A percentile compares a stretch with the other conserved stretches of the same genome.
Evolutionary conservation across 2,329 filamentous ascomycete species (phyloP).

Genomic region (Penicillium sp.): DNA sequence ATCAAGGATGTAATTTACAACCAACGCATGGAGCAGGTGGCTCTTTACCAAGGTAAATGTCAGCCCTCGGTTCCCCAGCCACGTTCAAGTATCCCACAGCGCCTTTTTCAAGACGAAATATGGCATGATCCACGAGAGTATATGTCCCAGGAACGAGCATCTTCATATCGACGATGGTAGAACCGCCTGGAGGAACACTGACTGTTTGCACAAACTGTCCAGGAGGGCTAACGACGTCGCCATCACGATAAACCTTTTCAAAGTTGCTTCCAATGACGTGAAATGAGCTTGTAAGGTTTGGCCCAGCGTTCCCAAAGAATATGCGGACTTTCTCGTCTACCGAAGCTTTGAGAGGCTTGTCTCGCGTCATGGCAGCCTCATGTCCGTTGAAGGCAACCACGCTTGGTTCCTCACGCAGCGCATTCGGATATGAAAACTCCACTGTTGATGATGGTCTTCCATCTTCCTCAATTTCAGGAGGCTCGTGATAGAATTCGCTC

Average conservation of each 20-base stretch:
- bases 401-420: neutral
- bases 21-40: neutral
- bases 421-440: constrained; percentile 15
- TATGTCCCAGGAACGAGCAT: constrained; percentile 3
- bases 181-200: neutral
- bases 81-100: constrained; percentile 2
- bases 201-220: neutral
- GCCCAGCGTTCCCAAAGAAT: neutral
- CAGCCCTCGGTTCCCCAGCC: neutral
- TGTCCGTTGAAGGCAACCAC: neutral
- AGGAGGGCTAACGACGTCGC: neutral
- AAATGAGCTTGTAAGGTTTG: neutral
- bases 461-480: constrained; percentile 32
- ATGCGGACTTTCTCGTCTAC: neutral
- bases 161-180: neutral
- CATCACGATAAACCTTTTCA: neutral
- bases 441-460: constrained; percentile 29
- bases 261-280: neutral
- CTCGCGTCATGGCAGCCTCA: neutral
- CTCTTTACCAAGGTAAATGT: neutral
- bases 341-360: neutral
- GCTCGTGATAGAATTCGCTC: constrained; percentile 40
- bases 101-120: neutral
- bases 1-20: neutral
- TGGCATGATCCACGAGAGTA: neutral